Evolutionary conservation across 768 basidiomycete species (phyloP).

Genomic region (Strobilomyces confusus): DNA sequence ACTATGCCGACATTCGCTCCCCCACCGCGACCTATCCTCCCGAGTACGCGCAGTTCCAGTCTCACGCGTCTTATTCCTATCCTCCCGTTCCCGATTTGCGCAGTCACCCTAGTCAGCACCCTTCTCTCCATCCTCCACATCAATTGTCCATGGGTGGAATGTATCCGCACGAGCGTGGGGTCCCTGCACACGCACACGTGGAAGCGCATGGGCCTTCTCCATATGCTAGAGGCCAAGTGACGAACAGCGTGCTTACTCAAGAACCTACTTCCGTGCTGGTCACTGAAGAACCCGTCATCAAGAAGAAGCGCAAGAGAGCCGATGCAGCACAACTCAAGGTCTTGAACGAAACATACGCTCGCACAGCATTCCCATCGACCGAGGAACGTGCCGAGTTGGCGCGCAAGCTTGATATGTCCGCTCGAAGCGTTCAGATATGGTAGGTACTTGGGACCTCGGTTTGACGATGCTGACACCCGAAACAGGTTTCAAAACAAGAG

Average conservation of each 20-base stretch:
- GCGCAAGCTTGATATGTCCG: slow-evolving; percentile 75
- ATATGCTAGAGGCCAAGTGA: slow-evolving; percentile 44
- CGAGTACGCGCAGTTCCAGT: slow-evolving; percentile 47
- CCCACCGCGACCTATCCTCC: slow-evolving; percentile 60
- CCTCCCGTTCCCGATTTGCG: slow-evolving; percentile 38
- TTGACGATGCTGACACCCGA: slow-evolving; percentile 19
- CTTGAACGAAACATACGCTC: slow-evolving; percentile 72
- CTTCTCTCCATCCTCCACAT: slow-evolving; percentile 26
- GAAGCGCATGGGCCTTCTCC: slow-evolving; percentile 41
- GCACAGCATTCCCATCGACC: slow-evolving; percentile 85
- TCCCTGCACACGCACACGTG: slow-evolving; percentile 41
- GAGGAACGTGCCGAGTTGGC: slow-evolving; percentile 79
- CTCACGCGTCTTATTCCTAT: slow-evolving; percentile 31
- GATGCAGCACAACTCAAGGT: slow-evolving; percentile 77
- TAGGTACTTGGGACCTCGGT: slow-evolving; percentile 30
- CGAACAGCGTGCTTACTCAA: slow-evolving; percentile 30
- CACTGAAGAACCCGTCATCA: slow-evolving; percentile 65
- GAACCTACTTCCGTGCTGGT: slow-evolving; percentile 34
- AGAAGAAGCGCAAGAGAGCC: slow-evolving; percentile 86
- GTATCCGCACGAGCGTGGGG: slow-evolving; percentile 31
- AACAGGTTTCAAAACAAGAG: slow-evolving; percentile 85
- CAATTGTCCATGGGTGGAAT: slow-evolving; percentile 27
- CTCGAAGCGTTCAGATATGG: slow-evolving; percentile 87
- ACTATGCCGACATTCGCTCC: slow-evolving; percentile 50
- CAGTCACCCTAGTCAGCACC: slow-evolving; percentile 23